These are phyloP conservation scores for Geopyxis carbonaria DNA, from an alignment of 495 filamentous ascomycete genomes.

Conservation along the genomic window DNA sequence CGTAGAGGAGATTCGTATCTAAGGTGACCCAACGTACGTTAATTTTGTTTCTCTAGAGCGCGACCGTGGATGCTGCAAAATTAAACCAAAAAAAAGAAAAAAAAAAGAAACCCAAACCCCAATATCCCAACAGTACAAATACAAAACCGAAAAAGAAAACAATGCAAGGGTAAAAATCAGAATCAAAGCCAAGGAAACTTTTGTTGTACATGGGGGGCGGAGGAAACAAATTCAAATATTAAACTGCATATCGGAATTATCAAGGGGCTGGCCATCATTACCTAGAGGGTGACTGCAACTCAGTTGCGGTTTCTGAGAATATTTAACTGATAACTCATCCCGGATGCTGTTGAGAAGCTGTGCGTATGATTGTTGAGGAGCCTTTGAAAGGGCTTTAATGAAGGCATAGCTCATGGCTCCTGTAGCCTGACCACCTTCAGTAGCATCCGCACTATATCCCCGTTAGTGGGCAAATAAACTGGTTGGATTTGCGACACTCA, in stretches of 20 bases:
- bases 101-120: constrained; percentile 6
- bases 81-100: constrained; percentile 4
- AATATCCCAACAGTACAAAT: constrained; percentile 3
- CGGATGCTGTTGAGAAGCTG: constrained; percentile 90
- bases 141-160: constrained; percentile 10
- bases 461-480: not conserved
- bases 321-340: constrained; percentile 74
- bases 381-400: constrained; percentile 84
- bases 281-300: constrained; percentile 92
- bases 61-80: constrained; percentile 10
- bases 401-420: constrained; percentile 98
- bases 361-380: constrained; percentile 94
- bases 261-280: constrained; percentile 32
- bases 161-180: constrained; percentile 2
- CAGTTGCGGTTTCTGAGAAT: constrained; percentile 90
- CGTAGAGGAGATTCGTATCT: constrained; percentile 50
- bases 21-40: constrained; percentile 24
- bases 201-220: not conserved
- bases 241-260: constrained; percentile 21
- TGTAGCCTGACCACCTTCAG: constrained; percentile 65
- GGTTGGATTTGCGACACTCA: constrained; percentile 30
- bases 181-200: constrained; percentile 1
- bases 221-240: constrained; percentile 13
- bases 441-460: constrained; percentile 40
- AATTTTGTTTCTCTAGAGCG: constrained; percentile 20